Evolutionary conservation across 805 yeast genomes (phyloP).

Genomic region (Pichia pseudocactophila): DNA sequence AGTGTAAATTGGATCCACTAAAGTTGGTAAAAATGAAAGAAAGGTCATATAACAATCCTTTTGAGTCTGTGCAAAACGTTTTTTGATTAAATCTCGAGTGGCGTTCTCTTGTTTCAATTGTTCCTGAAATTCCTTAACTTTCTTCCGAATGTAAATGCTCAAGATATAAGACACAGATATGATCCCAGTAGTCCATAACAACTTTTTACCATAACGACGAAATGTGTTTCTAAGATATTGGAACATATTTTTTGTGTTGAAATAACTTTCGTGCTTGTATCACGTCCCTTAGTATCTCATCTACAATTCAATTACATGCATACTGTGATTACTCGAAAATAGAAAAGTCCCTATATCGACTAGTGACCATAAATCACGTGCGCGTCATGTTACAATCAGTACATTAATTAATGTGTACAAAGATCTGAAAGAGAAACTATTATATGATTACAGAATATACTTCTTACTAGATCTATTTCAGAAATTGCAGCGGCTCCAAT

Average conservation of each 20-base stretch:
- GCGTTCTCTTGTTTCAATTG: constrained; percentile 47
- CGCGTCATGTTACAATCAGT: no score
- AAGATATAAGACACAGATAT: constrained; percentile 37
- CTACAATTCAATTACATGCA: no score
- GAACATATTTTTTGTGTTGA: constrained; percentile 20
- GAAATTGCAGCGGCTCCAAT: no score
- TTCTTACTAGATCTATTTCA: no score
- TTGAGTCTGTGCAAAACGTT: constrained; percentile 86
- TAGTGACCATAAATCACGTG: no score
- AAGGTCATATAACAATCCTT: constrained; percentile 81
- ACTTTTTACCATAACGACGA: constrained; percentile 36
- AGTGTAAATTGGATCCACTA: constrained; percentile 54
- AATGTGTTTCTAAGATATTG: constrained; percentile 29
- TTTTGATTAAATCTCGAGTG: constrained; percentile 59
- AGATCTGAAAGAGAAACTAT: no score
- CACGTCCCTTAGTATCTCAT: background rate
- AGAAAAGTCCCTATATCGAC: no score
- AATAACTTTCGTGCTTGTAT: background rate
- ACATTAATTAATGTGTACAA: no score
- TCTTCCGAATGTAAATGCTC: constrained; percentile 34
- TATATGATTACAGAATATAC: no score
- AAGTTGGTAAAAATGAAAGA: constrained; percentile 70
- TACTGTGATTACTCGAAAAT: no score
- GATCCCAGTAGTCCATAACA: constrained; percentile 36
- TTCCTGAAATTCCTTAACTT: constrained; percentile 42